phyloP scores from a whole-genome alignment of 768 basidiomycete genomes.

The Heimioporus sp. region DNA sequence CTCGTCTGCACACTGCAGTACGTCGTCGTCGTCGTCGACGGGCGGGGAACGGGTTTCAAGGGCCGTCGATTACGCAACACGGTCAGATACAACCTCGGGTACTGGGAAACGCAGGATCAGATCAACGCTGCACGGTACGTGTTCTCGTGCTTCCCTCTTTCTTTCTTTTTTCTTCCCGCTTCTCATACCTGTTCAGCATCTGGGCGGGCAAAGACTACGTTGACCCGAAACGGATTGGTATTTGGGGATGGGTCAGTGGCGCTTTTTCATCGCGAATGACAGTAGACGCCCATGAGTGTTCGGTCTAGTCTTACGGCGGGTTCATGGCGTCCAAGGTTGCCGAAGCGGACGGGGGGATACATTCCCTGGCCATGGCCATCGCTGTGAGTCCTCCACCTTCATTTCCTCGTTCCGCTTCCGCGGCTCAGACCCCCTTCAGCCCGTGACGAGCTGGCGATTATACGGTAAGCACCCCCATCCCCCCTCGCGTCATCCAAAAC shows the following conservation, averaged over 20 bases:
- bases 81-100: slow-evolving; percentile 86
- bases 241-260: slow-evolving; percentile 93
- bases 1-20: slow-evolving; percentile 80
- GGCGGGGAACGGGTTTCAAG: slow-evolving; percentile 90
- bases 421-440: slow-evolving; percentile 39
- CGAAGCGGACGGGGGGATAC: slow-evolving; percentile 86
- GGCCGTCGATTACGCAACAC: slow-evolving; percentile 83
- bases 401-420: slow-evolving; percentile 3
- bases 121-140: slow-evolving; percentile 81
- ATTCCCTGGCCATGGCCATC: slow-evolving; percentile 88
- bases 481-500: not conserved
- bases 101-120: slow-evolving; percentile 88
- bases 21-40: slow-evolving; percentile 86
- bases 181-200: slow-evolving; percentile 39
- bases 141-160: slow-evolving; percentile 5
- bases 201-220: slow-evolving; percentile 90
- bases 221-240: slow-evolving; percentile 83
- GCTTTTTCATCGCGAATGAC: not conserved
- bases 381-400: slow-evolving; percentile 54
- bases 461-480: slow-evolving; percentile 51
- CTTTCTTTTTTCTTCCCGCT: not conserved
- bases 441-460: slow-evolving; percentile 84
- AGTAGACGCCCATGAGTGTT: not conserved
- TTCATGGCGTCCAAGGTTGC: slow-evolving; percentile 94
- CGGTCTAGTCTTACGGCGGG: slow-evolving; percentile 83